Conservation (phyloP, 169 alveolate species). For the Perkinsus marinus region DNA sequence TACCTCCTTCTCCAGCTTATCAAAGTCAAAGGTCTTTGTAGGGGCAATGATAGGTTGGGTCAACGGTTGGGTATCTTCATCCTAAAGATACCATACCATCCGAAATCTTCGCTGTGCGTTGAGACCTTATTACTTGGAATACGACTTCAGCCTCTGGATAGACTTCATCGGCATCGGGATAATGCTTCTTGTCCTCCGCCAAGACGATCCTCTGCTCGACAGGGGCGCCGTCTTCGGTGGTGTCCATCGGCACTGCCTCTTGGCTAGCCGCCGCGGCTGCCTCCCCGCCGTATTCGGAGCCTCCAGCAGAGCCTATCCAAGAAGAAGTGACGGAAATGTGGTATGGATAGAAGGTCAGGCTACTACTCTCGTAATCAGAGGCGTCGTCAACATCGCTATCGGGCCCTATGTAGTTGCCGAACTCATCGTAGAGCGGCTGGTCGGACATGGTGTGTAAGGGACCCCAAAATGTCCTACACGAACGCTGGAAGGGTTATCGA, state of each 20-base stretch:
- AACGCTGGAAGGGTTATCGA: too few species aligned
- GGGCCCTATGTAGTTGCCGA: constrained; percentile 96
- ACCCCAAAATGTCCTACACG: neutral
- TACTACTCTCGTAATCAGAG: constrained; percentile 25
- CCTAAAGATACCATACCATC: constrained; percentile 55
- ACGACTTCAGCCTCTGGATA: constrained; percentile 77
- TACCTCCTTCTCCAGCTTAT: constrained; percentile 52
- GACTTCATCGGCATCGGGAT: constrained; percentile 79
- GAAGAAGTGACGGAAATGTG: neutral
- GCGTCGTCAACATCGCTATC: constrained; percentile 52
- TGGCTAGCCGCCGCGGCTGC: constrained; percentile 5
- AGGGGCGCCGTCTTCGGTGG: constrained; percentile 38
- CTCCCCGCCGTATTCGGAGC: constrained; percentile 6
- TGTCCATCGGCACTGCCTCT: constrained; percentile 39
- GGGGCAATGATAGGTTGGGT: constrained; percentile 95
- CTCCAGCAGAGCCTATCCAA: neutral
- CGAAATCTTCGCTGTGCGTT: neutral
- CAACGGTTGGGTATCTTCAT: constrained; percentile 96
- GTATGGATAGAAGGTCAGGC: neutral
- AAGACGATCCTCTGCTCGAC: constrained; percentile 49
- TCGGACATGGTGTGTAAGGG: neutral
- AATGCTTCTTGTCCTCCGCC: constrained; percentile 83
- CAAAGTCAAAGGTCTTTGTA: constrained; percentile 66
- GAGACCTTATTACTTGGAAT: constrained; percentile 20
- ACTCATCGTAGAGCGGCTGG: constrained; percentile 83